Percentiles rank a stretch among this genome's conserved stretches.
These are phyloP conservation scores for Coemansia sp. DNA, from an alignment of 192 early-diverging fungal genomes.

Conservation along the genomic window DNA sequence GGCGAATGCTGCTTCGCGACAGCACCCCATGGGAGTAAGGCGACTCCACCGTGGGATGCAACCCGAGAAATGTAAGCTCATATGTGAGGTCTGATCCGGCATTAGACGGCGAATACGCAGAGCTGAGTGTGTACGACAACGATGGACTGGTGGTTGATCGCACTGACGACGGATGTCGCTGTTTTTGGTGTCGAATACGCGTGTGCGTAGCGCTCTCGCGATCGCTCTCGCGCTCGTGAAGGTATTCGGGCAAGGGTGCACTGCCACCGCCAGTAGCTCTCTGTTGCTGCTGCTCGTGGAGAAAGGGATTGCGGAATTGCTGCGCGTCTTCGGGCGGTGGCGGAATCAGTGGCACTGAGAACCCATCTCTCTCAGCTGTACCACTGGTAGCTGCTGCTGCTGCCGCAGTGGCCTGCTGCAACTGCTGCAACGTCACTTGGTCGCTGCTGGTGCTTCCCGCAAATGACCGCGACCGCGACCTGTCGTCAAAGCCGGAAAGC, in stretches of 20 bases:
- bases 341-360: conserved; percentile 26
- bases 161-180: conserved; percentile 30
- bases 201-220: conserved; percentile 47
- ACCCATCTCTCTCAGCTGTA: neutral
- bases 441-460: conserved; percentile 32
- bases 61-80: conserved; percentile 46
- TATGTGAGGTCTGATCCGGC: conserved; percentile 47
- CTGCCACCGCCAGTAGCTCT: neutral
- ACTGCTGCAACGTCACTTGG: conserved; percentile 32
- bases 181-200: conserved; percentile 44
- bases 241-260: conserved; percentile 15
- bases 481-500: neutral
- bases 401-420: conserved; percentile 18
- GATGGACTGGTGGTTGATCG: conserved; percentile 31
- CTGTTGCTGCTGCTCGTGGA: conserved; percentile 8
- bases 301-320: conserved; percentile 39
- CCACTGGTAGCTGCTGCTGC: conserved; percentile 6
- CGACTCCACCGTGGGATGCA: conserved; percentile 42
- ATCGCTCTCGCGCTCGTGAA: conserved; percentile 22
- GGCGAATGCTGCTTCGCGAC: conserved; percentile 18
- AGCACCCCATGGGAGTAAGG: conserved; percentile 26
- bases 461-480: conserved; percentile 46
- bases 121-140: conserved; percentile 33
- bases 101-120: conserved; percentile 49
- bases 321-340: conserved; percentile 27